phyloP scores from a whole-genome alignment of 306 rosid species.

The Betula pendula region DNA sequence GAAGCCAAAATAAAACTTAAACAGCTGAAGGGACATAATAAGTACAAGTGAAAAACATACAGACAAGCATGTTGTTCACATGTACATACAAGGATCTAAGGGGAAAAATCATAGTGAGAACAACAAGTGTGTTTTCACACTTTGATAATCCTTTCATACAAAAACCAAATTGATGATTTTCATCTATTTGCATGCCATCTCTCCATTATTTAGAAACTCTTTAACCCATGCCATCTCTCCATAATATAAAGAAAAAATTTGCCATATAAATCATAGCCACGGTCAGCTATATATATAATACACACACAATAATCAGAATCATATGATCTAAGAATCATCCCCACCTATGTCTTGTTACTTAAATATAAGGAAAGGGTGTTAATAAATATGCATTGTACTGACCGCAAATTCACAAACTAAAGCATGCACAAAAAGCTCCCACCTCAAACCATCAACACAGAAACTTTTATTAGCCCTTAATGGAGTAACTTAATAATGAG shows the following conservation, averaged over 20 bases:
- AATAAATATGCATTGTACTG: too few relatives aligned
- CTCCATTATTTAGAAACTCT: neutral
- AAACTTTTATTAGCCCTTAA: neutral
- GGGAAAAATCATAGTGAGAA: neutral
- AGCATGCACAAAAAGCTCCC: neutral
- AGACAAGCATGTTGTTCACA: neutral
- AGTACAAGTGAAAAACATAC: neutral
- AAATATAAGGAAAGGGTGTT: neutral
- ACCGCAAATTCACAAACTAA: neutral
- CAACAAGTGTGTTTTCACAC: neutral
- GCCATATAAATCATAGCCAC: neutral
- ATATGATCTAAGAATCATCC: neutral
- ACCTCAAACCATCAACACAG: neutral
- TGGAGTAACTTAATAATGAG: neutral
- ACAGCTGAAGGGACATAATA: neutral
- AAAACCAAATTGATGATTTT: neutral
- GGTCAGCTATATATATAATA: too few relatives aligned
- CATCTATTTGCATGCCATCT: neutral
- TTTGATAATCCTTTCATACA: neutral
- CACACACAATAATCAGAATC: neutral
- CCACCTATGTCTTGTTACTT: neutral
- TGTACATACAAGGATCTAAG: neutral
- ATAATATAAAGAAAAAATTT: neutral
- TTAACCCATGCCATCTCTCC: neutral
- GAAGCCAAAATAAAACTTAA: constrained; percentile 20